Base-by-base conservation (phyloP, 306 rosid species). In the Sicyos baderoa region DNA sequence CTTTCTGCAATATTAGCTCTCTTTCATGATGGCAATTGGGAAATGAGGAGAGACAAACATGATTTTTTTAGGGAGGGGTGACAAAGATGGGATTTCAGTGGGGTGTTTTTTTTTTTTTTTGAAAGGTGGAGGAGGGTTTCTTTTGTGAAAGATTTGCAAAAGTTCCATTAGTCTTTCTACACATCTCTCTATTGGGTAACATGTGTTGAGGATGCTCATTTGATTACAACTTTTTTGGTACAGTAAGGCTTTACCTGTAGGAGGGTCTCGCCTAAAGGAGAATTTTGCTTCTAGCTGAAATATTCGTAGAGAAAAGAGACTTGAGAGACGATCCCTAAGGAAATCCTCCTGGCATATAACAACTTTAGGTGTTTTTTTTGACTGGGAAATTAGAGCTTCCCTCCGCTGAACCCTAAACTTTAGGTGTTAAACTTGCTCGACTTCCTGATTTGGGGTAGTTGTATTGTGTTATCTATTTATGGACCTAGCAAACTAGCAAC, bases 1-100 rank as follows among this genome's bases (percentile, higher is more conserved):
- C 70, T n/a, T 49, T 22, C 51, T 65, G 70, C 9, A 23, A 68
- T 40, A 62, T 69, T 25, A 16, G 45, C 73, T 74, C 54, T 70
- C 70, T 15, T 50, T 5, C 37, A 64, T 21, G 18, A 44, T 18
- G 54, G 37, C 54, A 44, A 13, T 44, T 14, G 18, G 53, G 54
- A 40, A 17, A 62, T 62, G 68, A 17, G 47, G 25, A 35, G 23
- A 16, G 49, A n/a, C 19, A 60, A 29, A 32, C 37, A 16, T 17
- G 1, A 45, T 61, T 60, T 0, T 29, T 32, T 29, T 35, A 16
- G 15, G 67, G 47, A 32, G 48, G 3, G 48, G 23, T 8, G 21
- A 13, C 25, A 63, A 63, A 63, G 32, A 18, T 63, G 22, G 11
- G 52, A n/a, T 63, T 63, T 17, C 8, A 19, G 48, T 37, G 52